Evolutionary conservation across 805 yeast genomes (phyloP).

Genomic region (Yarrowia yakushimensis): DNA sequence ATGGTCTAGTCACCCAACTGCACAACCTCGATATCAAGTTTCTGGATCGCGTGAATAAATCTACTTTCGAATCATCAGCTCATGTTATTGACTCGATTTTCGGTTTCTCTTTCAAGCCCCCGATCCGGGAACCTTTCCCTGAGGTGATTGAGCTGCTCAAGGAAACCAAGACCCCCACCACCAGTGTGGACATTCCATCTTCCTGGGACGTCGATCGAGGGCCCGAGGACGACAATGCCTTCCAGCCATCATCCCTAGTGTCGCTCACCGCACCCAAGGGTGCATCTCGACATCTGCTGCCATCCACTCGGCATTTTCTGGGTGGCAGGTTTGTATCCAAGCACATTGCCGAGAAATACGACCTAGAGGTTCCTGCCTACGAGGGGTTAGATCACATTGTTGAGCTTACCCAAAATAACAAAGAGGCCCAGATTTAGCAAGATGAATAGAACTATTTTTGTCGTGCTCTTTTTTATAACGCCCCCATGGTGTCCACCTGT

Average conservation of each 20-base stretch:
- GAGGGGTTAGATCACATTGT: constrained; percentile 56
- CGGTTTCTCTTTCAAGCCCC: constrained; percentile 92
- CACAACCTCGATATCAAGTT: constrained; percentile 59
- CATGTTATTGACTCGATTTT: constrained; percentile 77
- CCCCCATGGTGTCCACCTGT: not conserved
- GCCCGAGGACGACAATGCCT: constrained; percentile 47
- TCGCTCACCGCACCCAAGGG: constrained; percentile 95
- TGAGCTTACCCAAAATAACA: constrained; percentile 27
- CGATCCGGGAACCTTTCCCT: constrained; percentile 75
- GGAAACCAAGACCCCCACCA: constrained; percentile 50
- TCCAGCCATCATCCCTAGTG: constrained; percentile 65
- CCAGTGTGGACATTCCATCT: constrained; percentile 87
- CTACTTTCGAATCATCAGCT: constrained; percentile 41
- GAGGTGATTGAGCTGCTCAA: constrained; percentile 45
- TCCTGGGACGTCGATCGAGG: constrained; percentile 97
- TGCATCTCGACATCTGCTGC: constrained; percentile 55
- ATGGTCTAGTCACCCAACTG: constrained; percentile 63
- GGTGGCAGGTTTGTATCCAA: constrained; percentile 85
- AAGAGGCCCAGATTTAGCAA: constrained; percentile 8
- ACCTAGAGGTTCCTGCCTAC: constrained; percentile 61
- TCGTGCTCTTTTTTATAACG: no score
- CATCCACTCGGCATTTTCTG: constrained; percentile 56
- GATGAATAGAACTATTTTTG: not conserved
- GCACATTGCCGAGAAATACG: constrained; percentile 67
- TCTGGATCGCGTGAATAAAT: constrained; percentile 38